Evolutionary conservation across 441 rosid genomes (phyloP).

Genomic region (Pelargonium exstipulatum): DNA sequence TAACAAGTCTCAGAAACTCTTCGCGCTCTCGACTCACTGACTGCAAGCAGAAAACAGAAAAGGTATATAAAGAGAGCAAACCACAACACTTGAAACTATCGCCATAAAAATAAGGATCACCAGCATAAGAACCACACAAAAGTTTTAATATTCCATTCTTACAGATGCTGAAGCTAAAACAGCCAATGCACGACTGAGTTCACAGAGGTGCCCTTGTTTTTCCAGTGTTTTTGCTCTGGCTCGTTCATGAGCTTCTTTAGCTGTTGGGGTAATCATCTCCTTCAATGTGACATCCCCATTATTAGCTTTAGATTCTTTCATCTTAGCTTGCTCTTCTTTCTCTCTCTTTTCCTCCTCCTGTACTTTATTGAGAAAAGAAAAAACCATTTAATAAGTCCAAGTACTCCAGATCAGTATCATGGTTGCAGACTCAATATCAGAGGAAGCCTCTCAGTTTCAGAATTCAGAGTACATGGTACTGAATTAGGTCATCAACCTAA

Average conservation of each 20-base stretch:
- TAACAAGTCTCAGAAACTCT: slow-evolving; percentile 74
- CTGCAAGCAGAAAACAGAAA: slow-evolving; percentile 39
- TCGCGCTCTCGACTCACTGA: slow-evolving; percentile 91
- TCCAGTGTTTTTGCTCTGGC: slow-evolving; percentile 65
- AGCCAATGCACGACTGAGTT: slow-evolving; percentile 81
- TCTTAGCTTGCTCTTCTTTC: slow-evolving; percentile 61
- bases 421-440: slow-evolving; percentile 7
- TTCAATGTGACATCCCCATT: slow-evolving; percentile 66
- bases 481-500: slow-evolving; percentile 1
- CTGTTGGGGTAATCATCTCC: slow-evolving; percentile 57
- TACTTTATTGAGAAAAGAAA: slow-evolving; percentile 14
- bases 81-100: background rate
- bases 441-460: background rate
- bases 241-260: slow-evolving; percentile 61
- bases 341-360: slow-evolving; percentile 88
- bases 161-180: slow-evolving; percentile 92
- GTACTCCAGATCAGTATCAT: slow-evolving; percentile 11
- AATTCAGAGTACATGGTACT: background rate
- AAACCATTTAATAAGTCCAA: slow-evolving; percentile 1
- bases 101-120: slow-evolving; percentile 8
- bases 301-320: slow-evolving; percentile 44
- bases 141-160: slow-evolving; percentile 28
- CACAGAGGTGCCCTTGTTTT: slow-evolving; percentile 68
- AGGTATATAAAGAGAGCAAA: slow-evolving; percentile 11
- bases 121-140: slow-evolving; percentile 8